phyloP scores from a whole-genome alignment of 768 basidiomycete genomes.

The Boletus coccyginus region DNA sequence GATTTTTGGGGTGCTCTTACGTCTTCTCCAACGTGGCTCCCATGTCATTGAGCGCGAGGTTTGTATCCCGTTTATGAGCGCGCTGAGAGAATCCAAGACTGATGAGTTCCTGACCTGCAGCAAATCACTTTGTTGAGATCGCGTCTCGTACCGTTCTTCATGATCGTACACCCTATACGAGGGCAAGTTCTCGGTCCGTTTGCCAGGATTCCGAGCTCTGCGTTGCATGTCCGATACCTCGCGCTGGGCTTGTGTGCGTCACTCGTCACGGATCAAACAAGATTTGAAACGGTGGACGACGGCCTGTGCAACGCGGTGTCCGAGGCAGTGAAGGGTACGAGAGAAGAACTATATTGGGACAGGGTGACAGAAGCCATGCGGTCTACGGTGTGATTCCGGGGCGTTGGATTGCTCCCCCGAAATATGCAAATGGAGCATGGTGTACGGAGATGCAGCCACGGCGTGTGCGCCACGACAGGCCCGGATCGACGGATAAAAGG shows the following conservation, averaged over 20 bases:
- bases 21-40: constrained; percentile 54
- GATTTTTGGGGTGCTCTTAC: constrained; percentile 63
- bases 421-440: background rate
- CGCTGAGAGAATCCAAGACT: constrained; percentile 3
- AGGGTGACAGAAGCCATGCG: constrained; percentile 31
- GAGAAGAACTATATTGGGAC: constrained; percentile 29
- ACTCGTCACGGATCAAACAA: constrained; percentile 21
- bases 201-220: constrained; percentile 50
- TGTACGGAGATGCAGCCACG: constrained; percentile 1
- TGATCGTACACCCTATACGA: constrained; percentile 67
- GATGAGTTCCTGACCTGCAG: constrained; percentile 33
- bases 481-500: background rate
- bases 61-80: constrained; percentile 17
- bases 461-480: constrained; percentile 2
- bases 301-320: constrained; percentile 22
- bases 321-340: constrained; percentile 27
- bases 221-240: constrained; percentile 46
- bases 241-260: constrained; percentile 60
- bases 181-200: constrained; percentile 80
- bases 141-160: constrained; percentile 78
- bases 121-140: constrained; percentile 48
- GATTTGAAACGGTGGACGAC: constrained; percentile 12
- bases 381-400: constrained; percentile 26
- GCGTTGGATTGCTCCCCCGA: background rate
- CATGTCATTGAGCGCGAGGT: constrained; percentile 45